Evolutionary conservation across 2,329 filamentous ascomycete genomes (phyloP).

Genomic region (Ophiosphaerella korrae): DNA sequence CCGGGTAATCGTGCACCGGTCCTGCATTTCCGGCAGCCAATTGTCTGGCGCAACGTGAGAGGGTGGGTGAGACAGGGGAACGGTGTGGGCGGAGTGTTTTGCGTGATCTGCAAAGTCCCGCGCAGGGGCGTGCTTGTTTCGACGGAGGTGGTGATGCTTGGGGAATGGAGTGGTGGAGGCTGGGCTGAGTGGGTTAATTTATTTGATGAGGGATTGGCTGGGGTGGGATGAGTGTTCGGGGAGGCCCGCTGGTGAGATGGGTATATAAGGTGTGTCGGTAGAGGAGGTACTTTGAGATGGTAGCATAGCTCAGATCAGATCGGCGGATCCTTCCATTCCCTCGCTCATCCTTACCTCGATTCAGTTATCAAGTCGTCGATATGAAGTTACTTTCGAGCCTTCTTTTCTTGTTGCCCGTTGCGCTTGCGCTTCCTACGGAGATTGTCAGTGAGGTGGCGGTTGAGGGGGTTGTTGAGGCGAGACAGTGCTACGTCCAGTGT

Average conservation of each 20-base stretch:
- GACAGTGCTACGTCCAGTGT: slow-evolving; percentile 59
- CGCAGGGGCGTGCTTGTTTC: neutral
- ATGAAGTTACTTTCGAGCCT: slow-evolving; percentile 28
- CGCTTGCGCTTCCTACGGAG: slow-evolving; percentile 27
- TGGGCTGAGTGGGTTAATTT: slow-evolving; percentile 7
- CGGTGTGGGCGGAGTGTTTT: neutral
- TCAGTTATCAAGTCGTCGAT: slow-evolving; percentile 8
- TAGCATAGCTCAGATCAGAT: neutral
- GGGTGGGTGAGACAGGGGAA: slow-evolving; percentile 12
- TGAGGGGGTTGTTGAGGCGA: slow-evolving; percentile 34
- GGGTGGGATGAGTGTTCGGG: slow-evolving; percentile 16
- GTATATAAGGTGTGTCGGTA: too few relatives aligned
- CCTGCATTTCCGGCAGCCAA: slow-evolving; percentile 6
- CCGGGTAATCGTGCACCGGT: too few relatives aligned
- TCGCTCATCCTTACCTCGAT: slow-evolving; percentile 13
- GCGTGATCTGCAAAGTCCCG: neutral
- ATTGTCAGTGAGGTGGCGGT: slow-evolving; percentile 9
- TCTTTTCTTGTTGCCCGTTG: slow-evolving; percentile 21
- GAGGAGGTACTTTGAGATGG: too few relatives aligned
- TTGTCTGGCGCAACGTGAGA: slow-evolving; percentile 17
- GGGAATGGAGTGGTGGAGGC: slow-evolving; percentile 10
- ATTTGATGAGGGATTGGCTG: slow-evolving; percentile 19
- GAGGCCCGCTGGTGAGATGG: slow-evolving; percentile 13
- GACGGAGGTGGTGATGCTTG: slow-evolving; percentile 20
- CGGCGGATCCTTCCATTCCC: slow-evolving; percentile 8